phyloP scores from a whole-genome alignment of 257 asterid genomes.

The Phtheirospermum japonicum region DNA sequence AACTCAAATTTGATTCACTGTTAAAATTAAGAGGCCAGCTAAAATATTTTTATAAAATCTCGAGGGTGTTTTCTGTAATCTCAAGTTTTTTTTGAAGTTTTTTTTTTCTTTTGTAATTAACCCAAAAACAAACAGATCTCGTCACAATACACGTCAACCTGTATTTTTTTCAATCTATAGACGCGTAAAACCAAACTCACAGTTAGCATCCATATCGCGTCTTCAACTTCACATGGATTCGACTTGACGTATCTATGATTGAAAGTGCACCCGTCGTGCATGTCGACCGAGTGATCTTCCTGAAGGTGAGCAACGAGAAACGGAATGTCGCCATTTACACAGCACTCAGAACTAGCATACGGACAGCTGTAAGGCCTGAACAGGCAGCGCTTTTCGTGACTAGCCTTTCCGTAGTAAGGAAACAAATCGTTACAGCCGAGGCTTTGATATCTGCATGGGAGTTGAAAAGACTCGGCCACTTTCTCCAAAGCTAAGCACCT shows the following conservation, averaged over 20 bases:
- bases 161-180: background rate
- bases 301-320: conserved; percentile 61
- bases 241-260: conserved; percentile 81
- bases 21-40: too few species aligned
- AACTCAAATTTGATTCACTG: too few species aligned
- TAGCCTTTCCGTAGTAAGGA: conserved; percentile 60
- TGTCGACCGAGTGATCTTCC: conserved; percentile 86
- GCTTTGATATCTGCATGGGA: conserved; percentile 69
- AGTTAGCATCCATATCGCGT: conserved; percentile 90
- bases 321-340: conserved; percentile 61
- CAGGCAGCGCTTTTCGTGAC: conserved; percentile 66
- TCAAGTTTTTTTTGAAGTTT: too few species aligned
- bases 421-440: conserved; percentile 63
- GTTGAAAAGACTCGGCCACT: conserved; percentile 72
- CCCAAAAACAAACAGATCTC: too few species aligned
- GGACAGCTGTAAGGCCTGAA: conserved; percentile 84
- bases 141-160: background rate
- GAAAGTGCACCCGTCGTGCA: conserved; percentile 82
- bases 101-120: too few species aligned
- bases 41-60: too few species aligned
- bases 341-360: conserved; percentile 78
- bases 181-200: conserved; percentile 44
- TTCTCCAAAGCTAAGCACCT: conserved; percentile 85
- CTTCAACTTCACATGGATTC: conserved; percentile 69
- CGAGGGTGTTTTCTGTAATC: too few species aligned